These are phyloP conservation scores for Dactylorhiza incarnata DNA, from an alignment of 106 monocot genomes.

Conservation along the genomic window DNA sequence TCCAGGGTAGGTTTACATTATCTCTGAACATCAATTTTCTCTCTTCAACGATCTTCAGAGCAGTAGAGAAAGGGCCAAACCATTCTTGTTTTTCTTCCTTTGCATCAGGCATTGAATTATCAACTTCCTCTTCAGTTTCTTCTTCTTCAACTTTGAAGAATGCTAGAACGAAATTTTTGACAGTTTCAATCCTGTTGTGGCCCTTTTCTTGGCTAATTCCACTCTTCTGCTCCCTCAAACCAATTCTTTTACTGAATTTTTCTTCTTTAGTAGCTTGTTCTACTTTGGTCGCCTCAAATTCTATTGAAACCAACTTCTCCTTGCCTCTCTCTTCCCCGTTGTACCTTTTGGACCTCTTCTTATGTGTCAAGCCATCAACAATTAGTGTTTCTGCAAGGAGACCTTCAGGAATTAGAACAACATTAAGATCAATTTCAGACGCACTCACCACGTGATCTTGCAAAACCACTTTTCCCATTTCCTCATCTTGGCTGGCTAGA, in stretches of 20 bases:
- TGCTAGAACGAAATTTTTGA: slow-evolving; percentile 44
- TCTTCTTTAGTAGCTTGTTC: not conserved
- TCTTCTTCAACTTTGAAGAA: slow-evolving; percentile 40
- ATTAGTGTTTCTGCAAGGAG: not conserved
- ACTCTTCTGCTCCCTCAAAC: not conserved
- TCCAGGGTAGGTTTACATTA: slow-evolving; percentile 27
- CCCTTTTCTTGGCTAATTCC: not conserved
- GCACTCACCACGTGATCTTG: not conserved
- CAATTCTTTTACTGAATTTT: not conserved
- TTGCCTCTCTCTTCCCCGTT: slow-evolving; percentile 32
- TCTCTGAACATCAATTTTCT: slow-evolving; percentile 13
- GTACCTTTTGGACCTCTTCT: not conserved
- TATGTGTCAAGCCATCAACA: not conserved
- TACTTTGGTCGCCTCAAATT: not conserved
- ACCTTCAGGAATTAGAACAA: not conserved
- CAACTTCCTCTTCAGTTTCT: slow-evolving; percentile 11
- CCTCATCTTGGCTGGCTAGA: not conserved
- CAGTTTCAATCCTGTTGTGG: slow-evolving; percentile 18
- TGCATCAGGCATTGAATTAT: slow-evolving; percentile 10
- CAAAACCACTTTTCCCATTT: not conserved
- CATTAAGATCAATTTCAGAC: slow-evolving; percentile 3
- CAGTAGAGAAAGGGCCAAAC: slow-evolving; percentile 67
- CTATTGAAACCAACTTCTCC: slow-evolving; percentile 25
- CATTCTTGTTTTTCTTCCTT: slow-evolving; percentile 28
- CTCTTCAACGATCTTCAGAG: slow-evolving; percentile 46